These are phyloP conservation scores for Coniochaeta ligniaria DNA, from an alignment of 2,329 filamentous ascomycete genomes.

Conservation along the genomic window DNA sequence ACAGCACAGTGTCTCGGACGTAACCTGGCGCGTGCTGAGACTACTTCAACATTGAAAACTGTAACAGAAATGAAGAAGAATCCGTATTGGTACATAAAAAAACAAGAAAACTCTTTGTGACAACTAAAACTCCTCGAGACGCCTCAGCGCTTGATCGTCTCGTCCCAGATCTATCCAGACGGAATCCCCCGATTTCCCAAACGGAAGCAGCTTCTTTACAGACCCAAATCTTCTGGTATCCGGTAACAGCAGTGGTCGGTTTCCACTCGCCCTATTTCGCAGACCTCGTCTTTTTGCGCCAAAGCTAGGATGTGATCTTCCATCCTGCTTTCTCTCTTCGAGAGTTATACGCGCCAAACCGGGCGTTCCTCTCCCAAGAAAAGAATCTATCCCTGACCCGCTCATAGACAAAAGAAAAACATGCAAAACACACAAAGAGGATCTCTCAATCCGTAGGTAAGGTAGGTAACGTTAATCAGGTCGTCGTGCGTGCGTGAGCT, in stretches of 20 bases:
- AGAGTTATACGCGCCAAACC: no score
- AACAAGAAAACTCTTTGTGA: not conserved
- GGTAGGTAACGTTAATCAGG: not conserved
- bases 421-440: not conserved
- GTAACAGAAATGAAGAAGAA: no score
- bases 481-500: not conserved
- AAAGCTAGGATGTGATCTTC: not conserved
- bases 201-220: not conserved
- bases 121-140: conserved; percentile 31
- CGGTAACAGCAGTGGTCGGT: not conserved
- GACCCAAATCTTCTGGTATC: not conserved
- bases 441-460: not conserved
- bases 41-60: no score
- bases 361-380: no score
- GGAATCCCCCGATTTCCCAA: conserved; percentile 4
- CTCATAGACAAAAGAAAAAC: not conserved
- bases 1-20: no score
- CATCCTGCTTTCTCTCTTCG: no score
- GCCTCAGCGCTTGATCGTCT: conserved; percentile 52
- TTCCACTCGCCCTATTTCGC: not conserved
- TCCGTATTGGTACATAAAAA: not conserved
- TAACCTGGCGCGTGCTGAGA: no score
- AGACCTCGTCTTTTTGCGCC: not conserved
- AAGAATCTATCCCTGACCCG: not conserved
- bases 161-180: conserved; percentile 20